Base-by-base conservation (phyloP, 768 basidiomycete species). In the Lactarius sanguifluus region DNA sequence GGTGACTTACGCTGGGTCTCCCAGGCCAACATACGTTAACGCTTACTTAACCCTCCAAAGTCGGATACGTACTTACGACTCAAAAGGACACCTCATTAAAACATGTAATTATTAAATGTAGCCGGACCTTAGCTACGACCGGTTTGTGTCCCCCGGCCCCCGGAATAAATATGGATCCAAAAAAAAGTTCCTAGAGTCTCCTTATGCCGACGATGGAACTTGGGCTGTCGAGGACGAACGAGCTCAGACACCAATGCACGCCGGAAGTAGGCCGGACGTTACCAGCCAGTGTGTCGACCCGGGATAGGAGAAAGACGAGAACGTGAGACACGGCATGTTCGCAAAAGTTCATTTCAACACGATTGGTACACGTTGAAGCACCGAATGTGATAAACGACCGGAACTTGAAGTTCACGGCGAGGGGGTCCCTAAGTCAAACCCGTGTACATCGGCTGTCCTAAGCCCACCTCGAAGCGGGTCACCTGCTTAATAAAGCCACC, bases 271-370 rank as follows among this genome's bases (percentile, higher is more conserved):
- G 38, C 65, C 62, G 65, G 32, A 23, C 55, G 18, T 30, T 34
- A 12, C 61, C 70, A 41, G 65, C 69, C 64, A 69, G 36, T 65
- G 34, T 20, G 36, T 68, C 32, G 59, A 56, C 32, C 18, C 7
- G 18, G 25, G 16, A 28, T 43, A 16, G 18, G 38, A 5, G 15
- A 32, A 59, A 43, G 32, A 62, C 15, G 16, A 75, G 18, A 43
- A 28, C 18, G 34, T 20, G 12, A 36, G 30, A 40, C 38, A 34
- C 5, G 30, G 40, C 15, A 30, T 81, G 76, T 70, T 70, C 86
- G 70, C 87, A 88, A 66, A 88, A 83, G 30, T 86, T 88, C 64
- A 83, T 72, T 70, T 88, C 85, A 67, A 86, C 34, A 87, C 76
- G 43, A 87, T 79, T 73, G 66, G 68, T 88, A 85, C 6, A 76